Percentiles rank a stretch among this genome's conserved stretches.
Conservation (phyloP, 441 rosid species). For the Corymbia calophylla region DNA sequence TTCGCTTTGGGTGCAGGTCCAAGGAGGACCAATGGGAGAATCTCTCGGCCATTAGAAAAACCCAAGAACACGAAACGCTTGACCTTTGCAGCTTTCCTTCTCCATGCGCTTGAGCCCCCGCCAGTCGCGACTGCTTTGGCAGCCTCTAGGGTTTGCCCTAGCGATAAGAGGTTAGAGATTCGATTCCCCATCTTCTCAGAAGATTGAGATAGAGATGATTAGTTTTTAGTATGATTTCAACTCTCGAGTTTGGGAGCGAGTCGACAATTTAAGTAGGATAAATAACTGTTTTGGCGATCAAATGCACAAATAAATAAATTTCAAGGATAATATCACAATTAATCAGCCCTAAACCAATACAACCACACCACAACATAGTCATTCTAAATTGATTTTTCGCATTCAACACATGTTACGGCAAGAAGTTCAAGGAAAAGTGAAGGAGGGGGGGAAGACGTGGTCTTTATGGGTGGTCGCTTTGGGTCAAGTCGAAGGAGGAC, state of each 20-base stretch:
- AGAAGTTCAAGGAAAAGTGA: too few relatives aligned
- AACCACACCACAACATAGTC: neutral
- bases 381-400: neutral
- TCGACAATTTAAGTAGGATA: too few relatives aligned
- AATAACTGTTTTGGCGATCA: neutral
- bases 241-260: too few relatives aligned
- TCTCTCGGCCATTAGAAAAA: neutral
- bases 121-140: neutral
- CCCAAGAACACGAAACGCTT: neutral
- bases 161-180: too few relatives aligned
- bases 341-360: fast-evolving
- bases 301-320: neutral
- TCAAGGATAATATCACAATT: neutral
- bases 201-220: too few relatives aligned
- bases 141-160: too few relatives aligned
- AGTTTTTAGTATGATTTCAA: too few relatives aligned
- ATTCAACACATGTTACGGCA: neutral
- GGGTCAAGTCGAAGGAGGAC: too few relatives aligned
- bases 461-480: too few relatives aligned
- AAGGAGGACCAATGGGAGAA: neutral
- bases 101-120: neutral
- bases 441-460: too few relatives aligned
- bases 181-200: too few relatives aligned
- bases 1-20: neutral
- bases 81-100: neutral